These are phyloP conservation scores for Eucalyptus shirleyi DNA, from an alignment of 345 rosid genomes.

Conservation along the genomic window DNA sequence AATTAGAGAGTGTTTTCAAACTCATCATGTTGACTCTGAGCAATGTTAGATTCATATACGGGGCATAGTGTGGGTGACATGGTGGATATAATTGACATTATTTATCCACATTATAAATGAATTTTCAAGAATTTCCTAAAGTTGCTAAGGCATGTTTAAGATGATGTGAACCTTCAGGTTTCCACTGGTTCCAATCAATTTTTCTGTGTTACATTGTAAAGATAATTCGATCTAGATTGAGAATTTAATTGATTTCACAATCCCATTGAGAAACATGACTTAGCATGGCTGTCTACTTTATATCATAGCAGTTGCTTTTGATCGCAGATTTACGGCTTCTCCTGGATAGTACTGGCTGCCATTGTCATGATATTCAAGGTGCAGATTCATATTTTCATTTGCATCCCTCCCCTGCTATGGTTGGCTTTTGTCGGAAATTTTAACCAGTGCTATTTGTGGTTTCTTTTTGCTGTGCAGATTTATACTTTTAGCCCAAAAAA, in stretches of 20 bases:
- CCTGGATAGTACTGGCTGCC: slow-evolving; percentile 70
- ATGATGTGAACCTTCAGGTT: not conserved
- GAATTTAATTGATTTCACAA: not conserved
- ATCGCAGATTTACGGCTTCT: slow-evolving; percentile 76
- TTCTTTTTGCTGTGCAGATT: slow-evolving; percentile 29
- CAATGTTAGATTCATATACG: not conserved
- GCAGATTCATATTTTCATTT: not conserved
- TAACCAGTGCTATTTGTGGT: not conserved
- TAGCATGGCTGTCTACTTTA: not conserved
- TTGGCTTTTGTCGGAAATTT: not conserved
- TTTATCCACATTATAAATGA: not conserved
- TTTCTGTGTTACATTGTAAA: not conserved
- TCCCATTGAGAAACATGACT: not conserved
- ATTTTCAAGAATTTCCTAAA: not conserved
- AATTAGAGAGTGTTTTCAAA: not conserved
- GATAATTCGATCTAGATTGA: not conserved
- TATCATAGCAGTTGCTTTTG: slow-evolving; percentile 1
- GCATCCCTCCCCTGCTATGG: not conserved
- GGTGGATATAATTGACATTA: not conserved
- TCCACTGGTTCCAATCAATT: not conserved
- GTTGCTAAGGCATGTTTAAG: not conserved
- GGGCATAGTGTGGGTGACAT: not conserved
- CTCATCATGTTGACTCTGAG: not conserved
- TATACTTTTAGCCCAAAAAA: slow-evolving; percentile 71
- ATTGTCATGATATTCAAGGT: slow-evolving; percentile 77